These are phyloP conservation scores for Mrakia blollopis DNA, from an alignment of 768 basidiomycete species.

Conservation along the genomic window DNA sequence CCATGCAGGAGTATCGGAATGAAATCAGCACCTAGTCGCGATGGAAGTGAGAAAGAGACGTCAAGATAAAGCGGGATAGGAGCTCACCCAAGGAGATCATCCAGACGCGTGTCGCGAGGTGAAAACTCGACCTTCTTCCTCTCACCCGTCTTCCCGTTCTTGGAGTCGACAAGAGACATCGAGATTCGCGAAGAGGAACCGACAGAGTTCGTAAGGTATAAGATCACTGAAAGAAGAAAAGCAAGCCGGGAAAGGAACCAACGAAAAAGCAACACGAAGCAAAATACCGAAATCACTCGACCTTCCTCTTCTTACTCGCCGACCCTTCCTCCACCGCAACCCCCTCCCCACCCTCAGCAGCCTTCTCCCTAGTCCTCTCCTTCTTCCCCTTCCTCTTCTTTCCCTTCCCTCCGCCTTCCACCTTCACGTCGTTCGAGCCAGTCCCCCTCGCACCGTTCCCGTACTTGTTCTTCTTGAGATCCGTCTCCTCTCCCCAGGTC, in stretches of 20 bases:
- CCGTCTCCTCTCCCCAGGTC: slow-evolving; percentile 45
- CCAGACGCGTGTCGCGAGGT: too few relatives aligned
- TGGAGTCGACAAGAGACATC: too few relatives aligned
- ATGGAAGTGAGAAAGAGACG: too few relatives aligned
- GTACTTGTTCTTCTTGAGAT: slow-evolving; percentile 34
- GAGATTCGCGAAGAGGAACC: too few relatives aligned
- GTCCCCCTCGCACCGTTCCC: slow-evolving; percentile 7
- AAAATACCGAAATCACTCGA: slow-evolving; percentile 1
- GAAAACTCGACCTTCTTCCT: too few relatives aligned
- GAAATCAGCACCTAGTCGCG: too few relatives aligned
- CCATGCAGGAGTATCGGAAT: too few relatives aligned
- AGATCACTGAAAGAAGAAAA: not conserved
- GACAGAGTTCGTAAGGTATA: too few relatives aligned
- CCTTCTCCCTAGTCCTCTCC: slow-evolving; percentile 16
- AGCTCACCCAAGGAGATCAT: too few relatives aligned
- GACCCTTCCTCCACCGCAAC: not conserved
- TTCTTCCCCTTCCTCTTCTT: slow-evolving; percentile 43
- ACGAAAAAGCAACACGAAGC: not conserved
- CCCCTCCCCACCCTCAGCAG: not conserved
- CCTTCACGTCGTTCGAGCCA: slow-evolving; percentile 23
- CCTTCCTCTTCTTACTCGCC: slow-evolving; percentile 19
- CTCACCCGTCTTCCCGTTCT: too few relatives aligned
- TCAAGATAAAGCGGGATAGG: too few relatives aligned
- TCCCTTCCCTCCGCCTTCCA: slow-evolving; percentile 38
- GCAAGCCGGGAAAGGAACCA: not conserved